These are phyloP conservation scores for Helichrysum umbraculigerum DNA, from an alignment of 129 eudicot species.

Conservation along the genomic window DNA sequence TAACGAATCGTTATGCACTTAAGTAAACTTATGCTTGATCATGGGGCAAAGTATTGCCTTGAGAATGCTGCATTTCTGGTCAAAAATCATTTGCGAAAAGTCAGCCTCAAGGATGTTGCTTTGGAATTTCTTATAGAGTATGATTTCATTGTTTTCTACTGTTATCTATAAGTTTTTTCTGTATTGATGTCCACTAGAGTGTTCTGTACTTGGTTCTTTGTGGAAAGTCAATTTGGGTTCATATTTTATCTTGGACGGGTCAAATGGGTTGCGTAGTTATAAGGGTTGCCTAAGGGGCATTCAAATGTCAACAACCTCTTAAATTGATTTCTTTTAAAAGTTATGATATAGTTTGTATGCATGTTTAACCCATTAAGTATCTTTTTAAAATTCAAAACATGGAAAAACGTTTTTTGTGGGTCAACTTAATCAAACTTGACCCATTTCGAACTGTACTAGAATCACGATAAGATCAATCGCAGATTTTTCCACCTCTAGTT, in stretches of 20 bases:
- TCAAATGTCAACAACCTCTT: neutral
- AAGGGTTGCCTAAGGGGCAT: neutral
- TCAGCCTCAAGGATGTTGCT: constrained; percentile 82
- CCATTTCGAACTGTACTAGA: neutral
- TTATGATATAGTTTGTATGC: constrained; percentile 1
- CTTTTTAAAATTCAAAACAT: neutral
- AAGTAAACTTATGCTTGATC: too few relatives aligned
- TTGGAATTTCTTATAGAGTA: constrained; percentile 81
- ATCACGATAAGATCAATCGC: neutral
- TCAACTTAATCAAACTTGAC: neutral
- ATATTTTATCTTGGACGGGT: neutral
- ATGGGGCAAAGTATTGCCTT: constrained; percentile 67
- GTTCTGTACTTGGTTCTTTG: too few relatives aligned
- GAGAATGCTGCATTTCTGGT: constrained; percentile 77
- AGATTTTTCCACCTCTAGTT: neutral
- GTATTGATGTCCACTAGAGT: too few relatives aligned
- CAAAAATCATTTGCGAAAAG: constrained; percentile 67
- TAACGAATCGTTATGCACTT: too few relatives aligned
- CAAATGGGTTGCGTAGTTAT: neutral
- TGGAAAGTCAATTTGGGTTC: neutral
- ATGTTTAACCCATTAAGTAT: neutral
- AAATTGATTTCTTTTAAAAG: neutral
- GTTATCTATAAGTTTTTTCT: too few relatives aligned
- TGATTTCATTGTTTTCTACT: constrained; percentile 17
- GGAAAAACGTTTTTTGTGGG: neutral